Conservation (phyloP, 116 monocot species). For the Dioscorea cayenensis region DNA sequence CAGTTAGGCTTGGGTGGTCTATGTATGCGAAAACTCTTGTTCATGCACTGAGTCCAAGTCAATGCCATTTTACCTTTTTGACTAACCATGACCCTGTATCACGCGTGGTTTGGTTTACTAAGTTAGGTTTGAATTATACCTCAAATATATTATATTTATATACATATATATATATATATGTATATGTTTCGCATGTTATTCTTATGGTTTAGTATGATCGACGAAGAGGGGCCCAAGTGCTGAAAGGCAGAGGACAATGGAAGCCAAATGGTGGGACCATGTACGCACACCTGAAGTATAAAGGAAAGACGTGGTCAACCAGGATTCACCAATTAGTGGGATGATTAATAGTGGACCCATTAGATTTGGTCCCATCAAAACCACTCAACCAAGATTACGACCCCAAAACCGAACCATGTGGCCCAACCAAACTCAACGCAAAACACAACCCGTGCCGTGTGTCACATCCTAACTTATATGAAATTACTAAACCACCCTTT, state of each 20-base stretch:
- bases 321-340: background rate
- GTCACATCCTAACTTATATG: background rate
- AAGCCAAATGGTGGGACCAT: background rate
- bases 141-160: no score
- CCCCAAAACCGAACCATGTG: background rate
- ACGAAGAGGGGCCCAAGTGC: no score
- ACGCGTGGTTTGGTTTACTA: background rate
- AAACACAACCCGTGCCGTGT: background rate
- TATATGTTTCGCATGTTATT: no score
- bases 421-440: background rate
- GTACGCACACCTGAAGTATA: background rate
- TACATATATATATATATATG: no score
- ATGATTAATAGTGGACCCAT: background rate
- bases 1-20: background rate
- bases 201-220: no score
- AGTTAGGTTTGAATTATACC: no score
- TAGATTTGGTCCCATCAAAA: no score
- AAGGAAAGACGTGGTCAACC: background rate
- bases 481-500: background rate
- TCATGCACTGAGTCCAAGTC: background rate
- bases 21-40: background rate
- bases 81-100: background rate
- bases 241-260: background rate
- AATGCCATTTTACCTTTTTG: background rate
- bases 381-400: background rate